These are phyloP conservation scores for Cryphonectria radicalis DNA, from an alignment of 2,329 filamentous ascomycete species.

Conservation along the genomic window DNA sequence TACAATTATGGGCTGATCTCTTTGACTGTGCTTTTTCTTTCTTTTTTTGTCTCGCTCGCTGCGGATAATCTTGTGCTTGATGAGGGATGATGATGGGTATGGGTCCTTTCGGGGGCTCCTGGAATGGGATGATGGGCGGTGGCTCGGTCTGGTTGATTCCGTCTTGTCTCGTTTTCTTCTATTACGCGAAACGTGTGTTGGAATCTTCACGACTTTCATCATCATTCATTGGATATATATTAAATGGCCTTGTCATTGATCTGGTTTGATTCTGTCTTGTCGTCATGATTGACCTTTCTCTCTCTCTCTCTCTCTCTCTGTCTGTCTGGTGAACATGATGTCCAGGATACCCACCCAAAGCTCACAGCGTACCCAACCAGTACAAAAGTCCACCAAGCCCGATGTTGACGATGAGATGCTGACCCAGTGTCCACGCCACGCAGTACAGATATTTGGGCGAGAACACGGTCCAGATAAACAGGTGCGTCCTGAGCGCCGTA, in stretches of 20 bases:
- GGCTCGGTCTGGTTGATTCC: neutral
- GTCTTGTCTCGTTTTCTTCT: neutral
- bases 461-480: conserved; percentile 99
- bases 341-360: neutral
- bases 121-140: conserved; percentile 6
- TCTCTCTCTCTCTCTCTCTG: neutral
- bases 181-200: conserved; percentile 20
- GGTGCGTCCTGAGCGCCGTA: conserved; percentile 78
- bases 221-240: neutral
- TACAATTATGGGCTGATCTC: conserved; percentile 29
- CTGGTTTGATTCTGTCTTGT: neutral
- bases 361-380: conserved; percentile 48
- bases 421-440: conserved; percentile 83
- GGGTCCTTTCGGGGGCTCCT: conserved; percentile 10
- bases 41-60: neutral
- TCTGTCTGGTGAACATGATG: conserved; percentile 12
- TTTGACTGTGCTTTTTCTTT: conserved; percentile 22
- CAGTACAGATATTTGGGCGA: conserved; percentile 95
- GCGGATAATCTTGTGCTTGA: conserved; percentile 4
- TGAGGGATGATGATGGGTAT: neutral
- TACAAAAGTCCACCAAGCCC: conserved; percentile 63
- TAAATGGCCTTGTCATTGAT: neutral
- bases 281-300: neutral
- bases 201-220: conserved; percentile 18
- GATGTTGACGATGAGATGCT: conserved; percentile 77